Percentiles rank a stretch among this genome's conserved stretches.
phyloP scores from a whole-genome alignment of 1,284 basidiomycete species.

The Tetrapyrgos nigripes region DNA sequence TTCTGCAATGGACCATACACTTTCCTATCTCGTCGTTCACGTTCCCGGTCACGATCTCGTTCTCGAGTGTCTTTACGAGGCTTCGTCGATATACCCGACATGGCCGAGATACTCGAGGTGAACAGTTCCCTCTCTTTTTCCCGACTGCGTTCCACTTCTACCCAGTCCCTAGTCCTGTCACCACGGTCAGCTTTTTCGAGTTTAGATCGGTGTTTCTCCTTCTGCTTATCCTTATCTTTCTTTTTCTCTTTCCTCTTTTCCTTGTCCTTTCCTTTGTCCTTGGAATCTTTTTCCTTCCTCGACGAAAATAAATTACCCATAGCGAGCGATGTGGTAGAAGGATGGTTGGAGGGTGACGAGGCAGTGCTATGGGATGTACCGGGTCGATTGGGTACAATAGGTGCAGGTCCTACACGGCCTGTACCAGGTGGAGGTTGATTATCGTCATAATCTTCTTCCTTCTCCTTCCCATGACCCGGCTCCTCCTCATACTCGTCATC shows the following conservation, averaged over 20 bases:
- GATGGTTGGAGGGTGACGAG: neutral
- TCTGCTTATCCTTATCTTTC: neutral
- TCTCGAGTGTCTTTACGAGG: neutral
- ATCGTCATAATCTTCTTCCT: no score
- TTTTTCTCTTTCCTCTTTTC: neutral
- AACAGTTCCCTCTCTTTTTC: neutral
- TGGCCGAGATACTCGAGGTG: neutral
- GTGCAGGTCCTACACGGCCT: no score
- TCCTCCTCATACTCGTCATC: slow-evolving; percentile 14
- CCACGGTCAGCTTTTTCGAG: neutral
- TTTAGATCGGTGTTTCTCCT: neutral
- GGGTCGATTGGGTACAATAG: neutral
- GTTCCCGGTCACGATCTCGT: neutral
- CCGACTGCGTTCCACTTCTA: neutral
- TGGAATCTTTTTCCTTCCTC: neutral
- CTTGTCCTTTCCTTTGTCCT: neutral
- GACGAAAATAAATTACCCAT: neutral
- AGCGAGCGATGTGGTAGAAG: neutral
- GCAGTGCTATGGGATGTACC: slow-evolving; percentile 1
- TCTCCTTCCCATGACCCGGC: neutral
- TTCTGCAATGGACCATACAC: no score
- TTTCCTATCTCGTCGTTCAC: neutral
- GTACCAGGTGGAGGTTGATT: no score
- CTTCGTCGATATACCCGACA: neutral
- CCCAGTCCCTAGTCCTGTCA: neutral